phyloP scores from a whole-genome alignment of 192 early-diverging fungal genomes.

The Piromyces finnis region DNA sequence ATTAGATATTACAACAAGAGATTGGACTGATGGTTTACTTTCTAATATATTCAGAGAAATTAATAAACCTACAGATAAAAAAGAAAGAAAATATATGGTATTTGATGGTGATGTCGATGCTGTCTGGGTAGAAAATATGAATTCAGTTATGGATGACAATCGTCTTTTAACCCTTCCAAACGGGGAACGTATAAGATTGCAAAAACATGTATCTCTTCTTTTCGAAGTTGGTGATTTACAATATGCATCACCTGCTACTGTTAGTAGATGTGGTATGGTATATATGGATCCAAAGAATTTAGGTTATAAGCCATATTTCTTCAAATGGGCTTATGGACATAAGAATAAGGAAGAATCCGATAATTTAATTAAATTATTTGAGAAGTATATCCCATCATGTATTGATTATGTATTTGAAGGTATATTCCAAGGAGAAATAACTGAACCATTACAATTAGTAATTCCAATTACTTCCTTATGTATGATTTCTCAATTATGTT shows the following conservation, averaged over 20 bases:
- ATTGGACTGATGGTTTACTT: constrained; percentile 41
- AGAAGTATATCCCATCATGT: constrained; percentile 22
- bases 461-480: constrained; percentile 15
- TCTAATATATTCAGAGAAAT: constrained; percentile 41
- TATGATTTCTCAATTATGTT: constrained; percentile 31
- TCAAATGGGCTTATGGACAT: constrained; percentile 25
- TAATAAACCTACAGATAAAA: constrained; percentile 38
- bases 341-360: constrained; percentile 28
- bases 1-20: constrained; percentile 30
- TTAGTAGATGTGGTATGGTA: constrained; percentile 41
- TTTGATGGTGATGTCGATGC: constrained; percentile 45
- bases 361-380: constrained; percentile 17
- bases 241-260: constrained; percentile 39
- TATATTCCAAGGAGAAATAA: constrained; percentile 16
- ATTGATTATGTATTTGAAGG: constrained; percentile 35
- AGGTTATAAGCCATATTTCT: constrained; percentile 29
- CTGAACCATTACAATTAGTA: neutral
- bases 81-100: constrained; percentile 41
- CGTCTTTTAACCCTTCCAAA: constrained; percentile 35
- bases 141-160: constrained; percentile 48
- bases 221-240: constrained; percentile 45
- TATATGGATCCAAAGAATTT: constrained; percentile 47
- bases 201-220: constrained; percentile 32
- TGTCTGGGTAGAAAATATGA: constrained; percentile 48
- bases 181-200: constrained; percentile 35